phyloP scores from a whole-genome alignment of 1,139 yeast genomes.

The Tardiomyces blankii region DNA sequence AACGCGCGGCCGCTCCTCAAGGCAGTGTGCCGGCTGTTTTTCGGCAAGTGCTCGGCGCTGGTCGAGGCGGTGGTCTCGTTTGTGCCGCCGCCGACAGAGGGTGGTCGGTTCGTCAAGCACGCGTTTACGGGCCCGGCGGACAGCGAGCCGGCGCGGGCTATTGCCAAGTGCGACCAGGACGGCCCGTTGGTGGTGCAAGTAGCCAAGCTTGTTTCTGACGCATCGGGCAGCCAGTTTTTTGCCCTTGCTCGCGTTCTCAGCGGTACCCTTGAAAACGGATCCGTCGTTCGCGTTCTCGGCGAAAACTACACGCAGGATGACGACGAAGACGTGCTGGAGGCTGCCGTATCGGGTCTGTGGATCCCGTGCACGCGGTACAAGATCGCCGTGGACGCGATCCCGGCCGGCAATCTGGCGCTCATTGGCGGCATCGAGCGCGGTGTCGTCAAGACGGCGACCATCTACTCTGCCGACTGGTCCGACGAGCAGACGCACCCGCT shows the following conservation, averaged over 20 bases:
- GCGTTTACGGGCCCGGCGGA: slow-evolving; percentile 21
- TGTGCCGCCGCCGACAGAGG: slow-evolving; percentile 34
- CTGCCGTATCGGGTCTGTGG: slow-evolving; percentile 38
- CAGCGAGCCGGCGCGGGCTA: slow-evolving; percentile 11
- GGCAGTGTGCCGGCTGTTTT: slow-evolving; percentile 43
- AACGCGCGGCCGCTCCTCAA: slow-evolving; percentile 52
- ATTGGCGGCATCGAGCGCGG: slow-evolving; percentile 50
- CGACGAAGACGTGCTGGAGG: slow-evolving; percentile 37
- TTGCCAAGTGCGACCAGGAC: slow-evolving; percentile 24
- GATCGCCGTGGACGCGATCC: slow-evolving; percentile 42
- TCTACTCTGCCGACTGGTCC: slow-evolving; percentile 23
- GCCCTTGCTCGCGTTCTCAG: slow-evolving; percentile 51
- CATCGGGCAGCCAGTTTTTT: slow-evolving; percentile 35
- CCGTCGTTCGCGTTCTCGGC: slow-evolving; percentile 45
- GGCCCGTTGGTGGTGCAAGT: slow-evolving; percentile 47
- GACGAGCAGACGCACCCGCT: background rate
- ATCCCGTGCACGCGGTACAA: slow-evolving; percentile 66
- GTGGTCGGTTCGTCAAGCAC: slow-evolving; percentile 19
- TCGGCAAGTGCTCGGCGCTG: slow-evolving; percentile 42
- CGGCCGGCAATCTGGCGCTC: slow-evolving; percentile 57
- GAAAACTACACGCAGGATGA: slow-evolving; percentile 41
- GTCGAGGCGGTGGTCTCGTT: slow-evolving; percentile 36
- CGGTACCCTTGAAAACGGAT: slow-evolving; percentile 45
- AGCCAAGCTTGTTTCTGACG: slow-evolving; percentile 46
- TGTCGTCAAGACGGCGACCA: slow-evolving; percentile 50